Evolutionary conservation across 1,284 basidiomycete genomes (phyloP).

Genomic region (Pascua guehoae): DNA sequence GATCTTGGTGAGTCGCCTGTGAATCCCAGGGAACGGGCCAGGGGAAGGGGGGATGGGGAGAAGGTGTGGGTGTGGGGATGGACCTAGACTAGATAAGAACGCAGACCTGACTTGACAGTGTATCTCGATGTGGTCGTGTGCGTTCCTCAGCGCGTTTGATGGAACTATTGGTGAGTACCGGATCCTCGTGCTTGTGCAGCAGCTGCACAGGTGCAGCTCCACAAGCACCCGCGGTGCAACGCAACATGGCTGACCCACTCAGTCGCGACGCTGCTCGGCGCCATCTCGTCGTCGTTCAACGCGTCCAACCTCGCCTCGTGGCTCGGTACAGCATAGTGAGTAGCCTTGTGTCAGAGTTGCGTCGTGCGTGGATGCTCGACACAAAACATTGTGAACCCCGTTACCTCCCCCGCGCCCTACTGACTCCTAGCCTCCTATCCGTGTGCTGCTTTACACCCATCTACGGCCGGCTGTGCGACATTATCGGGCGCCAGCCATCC

Average conservation of each 20-base stretch:
- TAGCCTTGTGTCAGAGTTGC: neutral
- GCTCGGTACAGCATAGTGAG: constrained; percentile 66
- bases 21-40: no score
- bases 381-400: no score
- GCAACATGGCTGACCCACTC: neutral
- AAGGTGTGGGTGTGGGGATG: no score
- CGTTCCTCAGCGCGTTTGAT: constrained; percentile 72
- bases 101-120: constrained; percentile 17
- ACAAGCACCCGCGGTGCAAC: no score
- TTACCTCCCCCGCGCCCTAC: neutral
- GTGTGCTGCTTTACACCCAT: constrained; percentile 85
- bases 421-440: constrained; percentile 59
- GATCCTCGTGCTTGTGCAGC: neutral
- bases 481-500: constrained; percentile 74
- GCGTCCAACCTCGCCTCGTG: constrained; percentile 65
- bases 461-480: constrained; percentile 82
- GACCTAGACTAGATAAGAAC: no score
- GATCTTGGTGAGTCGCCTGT: constrained; percentile 15
- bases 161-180: constrained; percentile 51
- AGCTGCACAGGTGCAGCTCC: neutral
- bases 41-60: no score
- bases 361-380: no score
- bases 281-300: constrained; percentile 45
- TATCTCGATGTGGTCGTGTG: constrained; percentile 33
- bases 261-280: constrained; percentile 58